Base-by-base conservation (phyloP, 805 yeast genomes). In the Ascoidea tarda region DNA sequence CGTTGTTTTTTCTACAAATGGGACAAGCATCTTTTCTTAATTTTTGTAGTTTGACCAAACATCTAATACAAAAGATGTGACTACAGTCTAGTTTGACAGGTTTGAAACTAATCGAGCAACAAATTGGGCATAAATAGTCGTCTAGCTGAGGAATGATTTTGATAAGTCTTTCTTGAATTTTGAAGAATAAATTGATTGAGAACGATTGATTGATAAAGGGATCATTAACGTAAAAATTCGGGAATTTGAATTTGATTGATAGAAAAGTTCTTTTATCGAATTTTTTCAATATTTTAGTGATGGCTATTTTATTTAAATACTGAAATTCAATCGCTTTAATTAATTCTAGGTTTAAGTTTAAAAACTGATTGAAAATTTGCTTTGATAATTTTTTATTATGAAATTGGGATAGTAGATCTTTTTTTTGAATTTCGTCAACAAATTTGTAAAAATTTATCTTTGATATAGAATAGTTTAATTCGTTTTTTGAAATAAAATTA, bases 41-140 rank as follows among this genome's bases (percentile, higher is more conserved):
- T 51, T 84, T 72, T 63, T 84, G 85, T 57, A 84, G 60, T 59
- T 82, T 82, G 32, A 85, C 82, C 53, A 84, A 63, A 59, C 93
- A 84, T 49, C 90, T 66, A 3, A 84, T 79, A 62, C 93, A 84
- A 63, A 84, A 84, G 21, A 82, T 66, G 61, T 84, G 93, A 1
- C 74, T 74, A 63, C 93, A 84, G 6, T 64, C 66, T 14, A 84
- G 67, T 49, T 80, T 66, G 49, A 84, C 80, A 2, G 93, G 93
- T 59, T 83, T 82, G 66, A 74, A 84, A 0, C 89, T 88, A 49
- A 84, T 73, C 2, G 77, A 72, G 63, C 77, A 75, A 62, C 93
- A 84, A 6, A 84, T 78, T 1, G 90, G 87, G 61, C 93, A 84
- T 1, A 78, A 68, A 59, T 83, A 84, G 62, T 85, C 91, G 50